Conservation (phyloP, 495 filamentous ascomycete species). For the Tuber borchii region DNA sequence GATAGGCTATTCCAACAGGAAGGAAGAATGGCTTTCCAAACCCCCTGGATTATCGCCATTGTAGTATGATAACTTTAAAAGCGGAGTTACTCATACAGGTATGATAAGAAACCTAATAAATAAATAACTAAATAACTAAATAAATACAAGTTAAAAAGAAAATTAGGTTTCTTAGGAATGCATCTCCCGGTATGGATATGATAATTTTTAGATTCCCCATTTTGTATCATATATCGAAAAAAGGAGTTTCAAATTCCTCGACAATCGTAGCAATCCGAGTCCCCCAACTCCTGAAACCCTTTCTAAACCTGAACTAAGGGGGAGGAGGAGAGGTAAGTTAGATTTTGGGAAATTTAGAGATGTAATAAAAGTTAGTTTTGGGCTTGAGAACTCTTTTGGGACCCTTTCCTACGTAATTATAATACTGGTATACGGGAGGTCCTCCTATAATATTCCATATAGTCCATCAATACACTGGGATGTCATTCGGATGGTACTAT, state of each 20-base stretch:
- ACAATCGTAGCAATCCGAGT: too few species aligned
- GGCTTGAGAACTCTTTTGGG: background rate
- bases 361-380: background rate
- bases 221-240: background rate
- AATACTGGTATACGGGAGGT: too few species aligned
- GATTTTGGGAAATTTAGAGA: background rate
- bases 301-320: background rate
- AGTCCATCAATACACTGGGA: too few species aligned
- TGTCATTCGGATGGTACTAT: too few species aligned
- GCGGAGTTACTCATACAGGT: background rate
- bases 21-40: background rate
- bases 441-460: too few species aligned
- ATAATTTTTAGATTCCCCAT: background rate
- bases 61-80: background rate
- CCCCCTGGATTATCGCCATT: background rate
- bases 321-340: too few species aligned
- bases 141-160: too few species aligned
- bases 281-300: background rate
- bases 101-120: background rate
- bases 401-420: too few species aligned
- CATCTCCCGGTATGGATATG: background rate
- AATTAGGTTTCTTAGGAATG: too few species aligned
- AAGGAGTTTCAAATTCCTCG: too few species aligned
- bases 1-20: background rate
- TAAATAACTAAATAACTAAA: too few species aligned